Base-by-base conservation (phyloP, 1,139 yeast species). In the Hemisphaericaspora lyxosophila region DNA sequence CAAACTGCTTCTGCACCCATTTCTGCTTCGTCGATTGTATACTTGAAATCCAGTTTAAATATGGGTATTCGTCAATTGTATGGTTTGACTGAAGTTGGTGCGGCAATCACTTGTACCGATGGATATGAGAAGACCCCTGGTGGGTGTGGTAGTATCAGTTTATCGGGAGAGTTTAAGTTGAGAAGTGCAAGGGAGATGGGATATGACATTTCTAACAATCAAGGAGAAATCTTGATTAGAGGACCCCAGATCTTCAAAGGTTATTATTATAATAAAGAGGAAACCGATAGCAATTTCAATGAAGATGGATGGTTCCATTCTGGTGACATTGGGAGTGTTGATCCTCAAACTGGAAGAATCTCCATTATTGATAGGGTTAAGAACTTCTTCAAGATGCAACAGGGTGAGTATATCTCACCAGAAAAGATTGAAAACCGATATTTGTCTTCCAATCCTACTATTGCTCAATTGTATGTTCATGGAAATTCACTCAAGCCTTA, bases 401-500 rank as follows among this genome's bases (percentile, higher is more conserved):
- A 65, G 33, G 71, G 71, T 1, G 71, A 65, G 44, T 65, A 55
- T 40, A 54, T 65, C 7, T 59, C 68, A 2, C 71, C 71, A 0
- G 71, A 65, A 42, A 57, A 56, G 42, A 54, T 65, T 15, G 71
- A 65, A 44, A 64, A 62, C 38, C 42, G 54, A 20, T 65, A 64
- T 42, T 48, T 64, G 26, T 51, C 65, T 4, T 44, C 52, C 4
- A 60, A 60, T 40, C 59, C 69, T 4, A 37, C 47, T 9, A 44
- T 65, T 17, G 44, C 54, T 31, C 70, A 64, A 44, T 40, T 63
- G 12, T 63, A 53, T 39, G 62, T 62, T 9, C 61, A 80, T 48
- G 90, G 90, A 5, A 75, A 79, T 50, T 74, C 87, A 0, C 59
- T 74, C 22, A 68, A 78, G 49, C 66, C 75, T 2, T 81, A 53